These are phyloP conservation scores for Fusarium paranaense DNA, from an alignment of 2,329 filamentous ascomycete genomes.

Conservation along the genomic window DNA sequence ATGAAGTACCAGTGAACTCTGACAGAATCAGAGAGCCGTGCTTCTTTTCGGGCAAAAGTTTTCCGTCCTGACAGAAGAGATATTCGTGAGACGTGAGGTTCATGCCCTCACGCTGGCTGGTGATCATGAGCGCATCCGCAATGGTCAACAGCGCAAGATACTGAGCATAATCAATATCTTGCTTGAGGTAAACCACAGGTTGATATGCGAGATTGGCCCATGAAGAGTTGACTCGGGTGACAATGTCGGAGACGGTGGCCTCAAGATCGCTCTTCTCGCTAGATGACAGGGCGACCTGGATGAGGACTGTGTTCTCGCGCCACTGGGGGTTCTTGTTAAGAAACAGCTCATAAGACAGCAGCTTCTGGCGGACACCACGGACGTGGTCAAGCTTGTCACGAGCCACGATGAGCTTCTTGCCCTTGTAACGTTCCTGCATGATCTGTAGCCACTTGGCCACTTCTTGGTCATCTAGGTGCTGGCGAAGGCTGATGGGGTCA, in stretches of 20 bases:
- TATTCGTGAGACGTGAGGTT: conserved; percentile 96
- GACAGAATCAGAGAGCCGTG: conserved; percentile 91
- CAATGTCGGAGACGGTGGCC: conserved; percentile 90
- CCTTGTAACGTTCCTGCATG: conserved; percentile 85
- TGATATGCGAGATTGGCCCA: conserved; percentile 93
- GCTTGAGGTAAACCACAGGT: conserved; percentile 91
- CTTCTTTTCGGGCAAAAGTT: conserved; percentile 75
- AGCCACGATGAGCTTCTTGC: conserved; percentile 90
- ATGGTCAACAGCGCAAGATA: conserved; percentile 92
- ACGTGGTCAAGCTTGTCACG: conserved; percentile 95
- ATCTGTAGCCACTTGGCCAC: conserved; percentile 83
- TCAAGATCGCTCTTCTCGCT: conserved; percentile 90
- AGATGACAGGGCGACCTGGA: conserved; percentile 92
- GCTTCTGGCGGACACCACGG: conserved; percentile 91
- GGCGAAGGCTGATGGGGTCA: conserved; percentile 80
- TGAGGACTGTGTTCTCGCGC: conserved; percentile 87
- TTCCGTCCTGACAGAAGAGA: conserved; percentile 91
- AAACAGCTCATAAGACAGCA: conserved; percentile 92
- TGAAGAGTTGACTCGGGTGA: conserved; percentile 91
- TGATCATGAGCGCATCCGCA: conserved; percentile 93
- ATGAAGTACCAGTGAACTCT: conserved; percentile 93
- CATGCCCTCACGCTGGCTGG: conserved; percentile 96
- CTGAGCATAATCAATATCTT: conserved; percentile 92
- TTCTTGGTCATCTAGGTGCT: conserved; percentile 76
- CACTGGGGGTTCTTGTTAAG: conserved; percentile 93